Conservation (phyloP, 2,329 filamentous ascomycete species). For the Dactylellina leptospora region DNA sequence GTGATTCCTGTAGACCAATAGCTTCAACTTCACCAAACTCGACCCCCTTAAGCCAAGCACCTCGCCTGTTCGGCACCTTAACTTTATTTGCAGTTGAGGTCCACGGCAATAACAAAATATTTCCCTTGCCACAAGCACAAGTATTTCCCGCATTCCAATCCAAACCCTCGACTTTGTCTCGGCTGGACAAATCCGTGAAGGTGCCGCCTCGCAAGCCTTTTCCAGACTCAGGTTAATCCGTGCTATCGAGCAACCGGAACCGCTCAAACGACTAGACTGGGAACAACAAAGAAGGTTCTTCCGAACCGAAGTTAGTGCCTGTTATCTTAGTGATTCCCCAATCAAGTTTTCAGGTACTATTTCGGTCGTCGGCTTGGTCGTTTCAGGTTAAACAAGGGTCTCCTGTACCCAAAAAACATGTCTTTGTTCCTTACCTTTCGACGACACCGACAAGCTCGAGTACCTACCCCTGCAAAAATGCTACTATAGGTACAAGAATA, state of each 20-base stretch:
- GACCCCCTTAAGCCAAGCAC: constrained; percentile 12
- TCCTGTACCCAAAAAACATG: neutral
- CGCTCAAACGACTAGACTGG: neutral
- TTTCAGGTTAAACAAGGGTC: constrained; percentile 38
- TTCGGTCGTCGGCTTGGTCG: constrained; percentile 30
- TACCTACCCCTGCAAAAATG: too few relatives aligned
- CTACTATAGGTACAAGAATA: too few relatives aligned
- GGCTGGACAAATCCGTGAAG: neutral
- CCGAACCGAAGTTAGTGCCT: neutral
- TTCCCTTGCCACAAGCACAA: neutral
- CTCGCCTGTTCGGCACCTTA: constrained; percentile 36
- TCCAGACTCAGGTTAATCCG: neutral
- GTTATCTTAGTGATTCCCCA: constrained; percentile 35
- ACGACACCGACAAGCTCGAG: constrained; percentile 5
- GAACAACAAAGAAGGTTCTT: neutral
- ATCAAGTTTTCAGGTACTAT: constrained; percentile 27
- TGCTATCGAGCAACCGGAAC: neutral
- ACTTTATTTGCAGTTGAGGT: constrained; percentile 41
- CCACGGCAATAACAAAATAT: neutral
- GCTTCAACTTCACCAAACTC: constrained; percentile 17
- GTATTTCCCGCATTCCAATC: constrained; percentile 21
- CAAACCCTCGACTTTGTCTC: neutral
- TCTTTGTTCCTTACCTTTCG: neutral
- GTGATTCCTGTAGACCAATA: constrained; percentile 22
- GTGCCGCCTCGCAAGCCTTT: too few relatives aligned